Conservation (phyloP, 164 flowering plant species). For the Nelumbo lutea region DNA sequence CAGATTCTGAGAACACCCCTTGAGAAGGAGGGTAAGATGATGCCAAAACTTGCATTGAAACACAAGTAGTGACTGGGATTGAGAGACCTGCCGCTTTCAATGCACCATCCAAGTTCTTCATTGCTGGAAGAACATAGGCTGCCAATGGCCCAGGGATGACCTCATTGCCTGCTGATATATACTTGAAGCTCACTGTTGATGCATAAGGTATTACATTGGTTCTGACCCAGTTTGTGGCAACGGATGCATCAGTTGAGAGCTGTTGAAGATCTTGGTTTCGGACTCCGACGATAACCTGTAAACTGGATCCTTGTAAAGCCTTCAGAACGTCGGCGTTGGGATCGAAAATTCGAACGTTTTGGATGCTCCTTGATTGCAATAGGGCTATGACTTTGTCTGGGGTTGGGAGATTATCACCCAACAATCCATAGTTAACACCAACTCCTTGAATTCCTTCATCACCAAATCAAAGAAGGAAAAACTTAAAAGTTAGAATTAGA, state of each 20-base stretch:
- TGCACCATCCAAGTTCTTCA: constrained; percentile 15
- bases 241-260: constrained; percentile 13
- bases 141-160: constrained; percentile 17
- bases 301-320: constrained; percentile 17
- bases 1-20: constrained; percentile 7
- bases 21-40: constrained; percentile 16
- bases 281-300: constrained; percentile 18
- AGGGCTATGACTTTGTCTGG: constrained; percentile 19
- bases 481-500: no score
- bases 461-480: no score
- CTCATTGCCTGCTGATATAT: constrained; percentile 32
- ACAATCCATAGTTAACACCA: constrained; percentile 29
- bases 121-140: constrained; percentile 8
- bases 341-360: constrained; percentile 18
- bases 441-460: constrained; percentile 8
- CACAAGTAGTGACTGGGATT: constrained; percentile 13
- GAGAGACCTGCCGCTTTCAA: background rate
- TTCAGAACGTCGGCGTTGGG: constrained; percentile 20
- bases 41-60: constrained; percentile 6
- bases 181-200: background rate
- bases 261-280: constrained; percentile 18
- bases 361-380: constrained; percentile 11
- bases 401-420: constrained; percentile 27
- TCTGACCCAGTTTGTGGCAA: constrained; percentile 19
- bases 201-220: constrained; percentile 15